A percentile compares a stretch with the other conserved stretches of the same genome.
phyloP scores from a whole-genome alignment of 2,329 filamentous ascomycete genomes.

The Colletotrichum sidae region DNA sequence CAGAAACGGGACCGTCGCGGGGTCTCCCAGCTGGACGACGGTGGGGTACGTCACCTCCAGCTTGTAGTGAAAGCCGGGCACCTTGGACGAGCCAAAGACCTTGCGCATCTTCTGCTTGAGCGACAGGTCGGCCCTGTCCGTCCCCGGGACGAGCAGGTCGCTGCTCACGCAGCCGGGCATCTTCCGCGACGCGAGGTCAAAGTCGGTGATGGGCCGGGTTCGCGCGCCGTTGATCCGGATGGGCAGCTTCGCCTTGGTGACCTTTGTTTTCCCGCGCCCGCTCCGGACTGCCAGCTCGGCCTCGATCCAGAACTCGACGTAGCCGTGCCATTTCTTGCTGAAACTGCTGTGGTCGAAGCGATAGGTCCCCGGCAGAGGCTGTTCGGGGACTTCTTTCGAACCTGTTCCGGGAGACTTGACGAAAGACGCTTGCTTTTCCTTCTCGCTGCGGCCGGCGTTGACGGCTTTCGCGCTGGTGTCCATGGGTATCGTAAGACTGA shows the following conservation, averaged over 20 bases:
- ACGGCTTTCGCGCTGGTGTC: constrained; percentile 10
- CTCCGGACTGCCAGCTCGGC: constrained; percentile 41
- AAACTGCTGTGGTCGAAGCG: constrained; percentile 10
- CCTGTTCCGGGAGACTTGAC: neutral
- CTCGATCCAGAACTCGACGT: constrained; percentile 50
- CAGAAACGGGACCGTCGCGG: constrained; percentile 39
- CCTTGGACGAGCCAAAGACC: constrained; percentile 46
- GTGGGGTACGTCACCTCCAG: constrained; percentile 43
- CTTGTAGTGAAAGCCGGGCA: constrained; percentile 45
- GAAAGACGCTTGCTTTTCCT: constrained; percentile 36
- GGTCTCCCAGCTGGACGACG: constrained; percentile 45
- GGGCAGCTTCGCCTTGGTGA: constrained; percentile 39
- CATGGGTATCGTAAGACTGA: constrained; percentile 43
- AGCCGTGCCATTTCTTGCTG: constrained; percentile 39
- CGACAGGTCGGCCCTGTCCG: constrained; percentile 43
- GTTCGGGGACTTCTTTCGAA: constrained; percentile 6
- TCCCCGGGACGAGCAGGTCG: constrained; percentile 46
- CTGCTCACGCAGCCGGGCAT: constrained; percentile 25
- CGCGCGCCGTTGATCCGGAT: constrained; percentile 38
- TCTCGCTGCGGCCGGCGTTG: neutral
- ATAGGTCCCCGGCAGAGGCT: constrained; percentile 38
- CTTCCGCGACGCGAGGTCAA: neutral
- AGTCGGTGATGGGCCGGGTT: constrained; percentile 38
- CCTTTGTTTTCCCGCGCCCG: neutral
- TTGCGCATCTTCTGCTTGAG: constrained; percentile 48